phyloP scores from a whole-genome alignment of 257 asterid species.

The Striga asiatica region DNA sequence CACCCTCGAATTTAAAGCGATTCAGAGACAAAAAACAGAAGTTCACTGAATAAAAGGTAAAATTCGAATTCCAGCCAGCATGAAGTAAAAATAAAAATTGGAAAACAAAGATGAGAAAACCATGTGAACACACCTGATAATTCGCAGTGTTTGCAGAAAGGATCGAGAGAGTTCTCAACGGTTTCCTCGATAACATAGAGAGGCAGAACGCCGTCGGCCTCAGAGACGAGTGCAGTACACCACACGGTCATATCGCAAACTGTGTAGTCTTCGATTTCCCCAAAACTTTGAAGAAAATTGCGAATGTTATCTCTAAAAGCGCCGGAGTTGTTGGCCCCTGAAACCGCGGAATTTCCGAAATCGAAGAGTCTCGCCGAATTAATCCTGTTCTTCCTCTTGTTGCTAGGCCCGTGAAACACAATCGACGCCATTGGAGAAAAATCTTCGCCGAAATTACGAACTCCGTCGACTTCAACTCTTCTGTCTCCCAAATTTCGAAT shows the following conservation, averaged over 20 bases:
- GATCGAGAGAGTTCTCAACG: constrained; percentile 31
- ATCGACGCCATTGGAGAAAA: constrained; percentile 37
- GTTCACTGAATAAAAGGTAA: not conserved
- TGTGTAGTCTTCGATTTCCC: constrained; percentile 30
- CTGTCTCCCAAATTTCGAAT: not conserved
- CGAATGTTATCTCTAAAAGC: constrained; percentile 52
- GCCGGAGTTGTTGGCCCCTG: constrained; percentile 23
- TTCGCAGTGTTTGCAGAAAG: constrained; percentile 61
- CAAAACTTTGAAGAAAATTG: constrained; percentile 38
- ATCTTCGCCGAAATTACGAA: not conserved
- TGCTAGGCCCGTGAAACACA: constrained; percentile 24
- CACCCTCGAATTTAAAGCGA: not conserved
- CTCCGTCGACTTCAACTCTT: no score
- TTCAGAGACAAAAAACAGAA: not conserved
- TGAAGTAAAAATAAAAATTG: not conserved
- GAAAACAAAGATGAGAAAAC: not conserved
- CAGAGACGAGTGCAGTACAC: constrained; percentile 31
- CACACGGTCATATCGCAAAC: constrained; percentile 49
- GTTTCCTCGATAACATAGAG: constrained; percentile 61
- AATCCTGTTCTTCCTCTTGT: constrained; percentile 20
- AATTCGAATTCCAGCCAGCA: not conserved
- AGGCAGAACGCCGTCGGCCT: constrained; percentile 36
- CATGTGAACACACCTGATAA: constrained; percentile 33
- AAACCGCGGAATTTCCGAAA: constrained; percentile 26
- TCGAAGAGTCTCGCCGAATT: constrained; percentile 28